Evolutionary conservation across 2,329 filamentous ascomycete genomes (phyloP).

Genomic region (Lachnellula suecica): DNA sequence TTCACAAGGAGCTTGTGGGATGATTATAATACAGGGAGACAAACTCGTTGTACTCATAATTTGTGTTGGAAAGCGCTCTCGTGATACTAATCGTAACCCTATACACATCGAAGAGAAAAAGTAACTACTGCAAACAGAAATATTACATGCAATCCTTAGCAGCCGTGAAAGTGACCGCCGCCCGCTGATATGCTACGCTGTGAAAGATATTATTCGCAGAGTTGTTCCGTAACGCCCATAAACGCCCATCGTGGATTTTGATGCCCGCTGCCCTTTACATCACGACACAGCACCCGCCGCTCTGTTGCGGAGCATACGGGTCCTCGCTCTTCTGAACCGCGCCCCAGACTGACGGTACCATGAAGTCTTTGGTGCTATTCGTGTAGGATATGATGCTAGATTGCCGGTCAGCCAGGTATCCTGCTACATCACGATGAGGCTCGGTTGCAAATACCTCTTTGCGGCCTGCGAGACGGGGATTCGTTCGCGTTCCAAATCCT

Average conservation of each 20-base stretch:
- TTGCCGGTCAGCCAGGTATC: not conserved
- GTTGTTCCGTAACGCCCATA: constrained; percentile 25
- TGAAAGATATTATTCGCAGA: constrained; percentile 24
- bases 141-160: constrained; percentile 30
- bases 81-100: constrained; percentile 16
- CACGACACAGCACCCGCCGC: constrained; percentile 77
- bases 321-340: constrained; percentile 92
- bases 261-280: constrained; percentile 60
- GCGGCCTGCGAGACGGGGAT: constrained; percentile 95
- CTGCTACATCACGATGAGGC: constrained; percentile 8
- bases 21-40: not conserved
- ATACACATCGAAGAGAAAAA: constrained; percentile 24
- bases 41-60: not conserved
- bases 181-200: constrained; percentile 15
- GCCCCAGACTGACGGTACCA: constrained; percentile 96
- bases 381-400: constrained; percentile 93
- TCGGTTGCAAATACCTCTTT: constrained; percentile 62
- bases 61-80: constrained; percentile 6
- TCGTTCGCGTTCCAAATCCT: constrained; percentile 91
- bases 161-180: constrained; percentile 10
- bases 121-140: constrained; percentile 25
- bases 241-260: constrained; percentile 18
- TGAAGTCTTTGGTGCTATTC: constrained; percentile 97
- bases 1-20: not conserved
- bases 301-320: constrained; percentile 73